Evolutionary conservation across 148 eudicot species (phyloP), one percentile per base, ranked within the genome.

Genomic region (Camellia granthamiana): DNA sequence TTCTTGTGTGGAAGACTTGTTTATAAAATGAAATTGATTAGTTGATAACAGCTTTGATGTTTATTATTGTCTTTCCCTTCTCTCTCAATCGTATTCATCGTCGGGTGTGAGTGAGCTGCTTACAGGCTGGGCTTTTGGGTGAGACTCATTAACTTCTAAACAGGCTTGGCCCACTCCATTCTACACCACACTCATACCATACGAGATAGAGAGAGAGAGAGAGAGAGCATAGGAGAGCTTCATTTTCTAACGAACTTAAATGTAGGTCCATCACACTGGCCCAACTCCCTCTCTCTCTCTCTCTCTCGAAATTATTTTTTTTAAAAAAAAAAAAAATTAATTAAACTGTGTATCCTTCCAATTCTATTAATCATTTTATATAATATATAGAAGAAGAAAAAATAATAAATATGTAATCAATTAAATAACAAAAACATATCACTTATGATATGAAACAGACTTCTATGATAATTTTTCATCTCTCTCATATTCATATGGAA

Each of bases 101-200:
- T 30, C 38, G 38, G 38, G 38, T 30, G 38, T 30, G 38, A 30
- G 62, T 61, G 77, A 81, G 84, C 84, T 81, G 84, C 77, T 6
- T 68, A 77, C 84, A 77, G 84, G 77, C 80, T 81, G 84, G 84
- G 82, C 76, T 81, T 77, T 62, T 72, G 84, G 75, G 38, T 71
- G 67, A 19, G 68, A 46, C 30, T 58, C 74, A 68, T 69, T 81
- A 42, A 81, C 13, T 76, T 47, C 41, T 5, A 23, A 76, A 66
- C 60, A 55, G 14, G 55, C 49, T 52, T 55, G 64, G 79, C 79
- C 83, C 67, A 30, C 38, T 30, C 0, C 1, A 30, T 30, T 30
- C 38, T 30, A 49, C 7, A 49, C 52, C 6, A 49, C 52, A 49
- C 6, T 49, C 52, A 49, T 7, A 49, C 52, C 52, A 30, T 30